Base-by-base conservation (phyloP, 2,329 filamentous ascomycete species). In the Xylariaceae sp. region DNA sequence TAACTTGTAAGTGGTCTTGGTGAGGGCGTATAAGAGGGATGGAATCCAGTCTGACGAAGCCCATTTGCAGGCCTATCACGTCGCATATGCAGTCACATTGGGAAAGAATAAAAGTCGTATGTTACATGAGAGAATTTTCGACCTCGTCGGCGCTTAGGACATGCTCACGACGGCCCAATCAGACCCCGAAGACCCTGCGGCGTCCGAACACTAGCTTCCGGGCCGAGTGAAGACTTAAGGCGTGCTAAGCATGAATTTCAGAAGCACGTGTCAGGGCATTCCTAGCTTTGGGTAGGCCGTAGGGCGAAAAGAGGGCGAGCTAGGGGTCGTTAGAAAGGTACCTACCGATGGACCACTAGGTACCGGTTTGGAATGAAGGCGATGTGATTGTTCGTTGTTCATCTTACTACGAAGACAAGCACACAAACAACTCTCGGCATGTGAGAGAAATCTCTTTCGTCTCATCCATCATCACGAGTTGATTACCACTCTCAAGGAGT, bases 91-190 rank as follows among this genome's bases (percentile, higher is more conserved):
- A 18, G 56, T 59, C 62, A 59, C 58, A 47, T 56, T 35, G 2
- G 23, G 23, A 30, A 30, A 30, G 23, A 30, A 30, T 4, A 30
- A 30, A 30, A 17, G 8, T n/a, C 45, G 37, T 44, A 44, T 37
- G 53, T 60, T 60, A 63, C 58, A 62, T 60, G 55, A 62, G 48
- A 55, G 51, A 51, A 51, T 39, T 60, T 57, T 64, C 39, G 54
- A 58, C 39, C 15, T 61, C 44, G 58, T 62, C 55, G 61, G 63
- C 63, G 63, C 63, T 65, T 65, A 65, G 51, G 13, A 35, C n/a
- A 5, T 10, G 50, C 9, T 47, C 42, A 35, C 23, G 42, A 54
- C 48, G 62, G 56, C 18, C 63, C 63, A 65, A 62, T 65, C 56
- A 54, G 54, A 60, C 55, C 13, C 35, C 39, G 50, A 57, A 52